Evolutionary conservation across 768 basidiomycete species (phyloP), one percentile per base, ranked within the genome.

Genomic region (Tremella fuciformis): DNA sequence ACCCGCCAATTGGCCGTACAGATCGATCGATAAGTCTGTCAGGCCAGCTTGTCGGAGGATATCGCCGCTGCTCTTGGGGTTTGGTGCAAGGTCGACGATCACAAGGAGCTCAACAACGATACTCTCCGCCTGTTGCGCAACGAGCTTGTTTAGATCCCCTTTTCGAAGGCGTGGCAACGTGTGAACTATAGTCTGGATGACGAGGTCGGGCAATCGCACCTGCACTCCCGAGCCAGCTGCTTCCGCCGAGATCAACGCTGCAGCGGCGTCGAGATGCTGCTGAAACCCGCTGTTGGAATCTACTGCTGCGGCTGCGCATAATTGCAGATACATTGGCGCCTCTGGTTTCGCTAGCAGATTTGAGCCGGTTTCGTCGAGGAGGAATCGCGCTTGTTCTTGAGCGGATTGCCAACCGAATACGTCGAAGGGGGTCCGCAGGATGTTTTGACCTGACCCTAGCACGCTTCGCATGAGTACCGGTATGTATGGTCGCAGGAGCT

Each of bases 401-500:
- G 84, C 82, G 65, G 85, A 84, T 15, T 77, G 65, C 73, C 86
- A 96, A 0, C 94, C 94, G 22, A 94, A 82, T 3, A 93, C 78
- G 50, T 81, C 81, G 26, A 85, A 84, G 2, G 89, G 86, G 8
- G 94, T 80, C 8, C 77, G 73, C 8, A 81, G 78, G 57, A 86
- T 79, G 42, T 64, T 59, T n/a, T 59, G 57, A 8, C 53, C 40
- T 18, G 61, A 34, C 9, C 50, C 53, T 9, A 86, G 77, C 60
- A 88, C 84, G 13, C 79, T 73, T 11, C 76, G 74, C 38, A 82
- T 80, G 48, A 92, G 82, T 8, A 88, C 82, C 0, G 88, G 85
- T 1, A 87, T 86, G 72, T 94, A 91, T 8, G 84, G 81, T 62
- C 85, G 82, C 66, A 90, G 96, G 2, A 98, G 82, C 6, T 81